These are phyloP conservation scores for Lodderomyces margitis DNA, from an alignment of 1,139 yeast genomes.

Conservation along the genomic window DNA sequence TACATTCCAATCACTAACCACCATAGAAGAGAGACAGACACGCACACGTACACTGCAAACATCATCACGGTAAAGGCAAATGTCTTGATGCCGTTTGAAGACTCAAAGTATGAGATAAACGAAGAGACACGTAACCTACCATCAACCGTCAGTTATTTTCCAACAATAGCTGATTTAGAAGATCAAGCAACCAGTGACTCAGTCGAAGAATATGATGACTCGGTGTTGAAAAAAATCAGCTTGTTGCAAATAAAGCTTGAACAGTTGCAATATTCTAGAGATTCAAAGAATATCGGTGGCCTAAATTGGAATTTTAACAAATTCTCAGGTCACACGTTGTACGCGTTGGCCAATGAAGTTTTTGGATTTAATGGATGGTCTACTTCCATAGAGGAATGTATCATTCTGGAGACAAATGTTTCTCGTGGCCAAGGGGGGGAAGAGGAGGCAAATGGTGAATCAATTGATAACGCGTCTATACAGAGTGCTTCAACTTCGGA, in stretches of 20 bases:
- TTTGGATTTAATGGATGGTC: constrained; percentile 74
- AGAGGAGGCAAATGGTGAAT: background rate
- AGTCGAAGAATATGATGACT: constrained; percentile 15
- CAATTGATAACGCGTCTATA: background rate
- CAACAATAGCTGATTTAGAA: constrained; percentile 22
- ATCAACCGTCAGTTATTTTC: constrained; percentile 25
- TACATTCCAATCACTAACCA: too few species aligned
- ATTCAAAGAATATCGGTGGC: constrained; percentile 12
- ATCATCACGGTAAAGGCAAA: background rate
- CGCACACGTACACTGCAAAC: too few species aligned
- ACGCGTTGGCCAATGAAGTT: constrained; percentile 57
- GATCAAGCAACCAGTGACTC: constrained; percentile 4
- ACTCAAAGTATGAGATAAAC: constrained; percentile 12
- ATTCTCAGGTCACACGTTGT: constrained; percentile 28
- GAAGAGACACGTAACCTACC: constrained; percentile 11
- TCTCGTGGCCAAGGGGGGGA: background rate
- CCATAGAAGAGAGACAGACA: too few species aligned
- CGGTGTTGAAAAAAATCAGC: constrained; percentile 36
- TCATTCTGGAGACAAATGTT: background rate
- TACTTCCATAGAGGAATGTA: constrained; percentile 37
- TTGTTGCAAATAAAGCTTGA: constrained; percentile 37
- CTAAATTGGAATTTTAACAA: constrained; percentile 7
- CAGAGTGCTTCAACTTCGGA: background rate
- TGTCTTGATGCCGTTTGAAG: constrained; percentile 8
- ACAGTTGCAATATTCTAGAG: constrained; percentile 20